These are phyloP conservation scores for Bjerkandera adusta DNA, from an alignment of 1,284 basidiomycete species.

Conservation along the genomic window DNA sequence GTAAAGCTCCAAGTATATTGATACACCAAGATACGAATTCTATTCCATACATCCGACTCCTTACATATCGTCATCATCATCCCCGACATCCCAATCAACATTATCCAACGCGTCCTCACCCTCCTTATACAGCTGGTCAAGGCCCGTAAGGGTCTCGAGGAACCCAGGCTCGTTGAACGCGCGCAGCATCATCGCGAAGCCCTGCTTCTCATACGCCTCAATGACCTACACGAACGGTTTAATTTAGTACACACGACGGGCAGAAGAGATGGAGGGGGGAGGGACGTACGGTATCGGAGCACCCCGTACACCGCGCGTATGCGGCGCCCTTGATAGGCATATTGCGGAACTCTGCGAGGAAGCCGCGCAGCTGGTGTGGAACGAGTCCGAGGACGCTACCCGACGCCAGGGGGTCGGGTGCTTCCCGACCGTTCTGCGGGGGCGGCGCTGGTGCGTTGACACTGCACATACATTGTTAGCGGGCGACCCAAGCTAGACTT, in stretches of 20 bases:
- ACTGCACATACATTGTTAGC: slow-evolving; percentile 40
- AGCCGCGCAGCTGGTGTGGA: slow-evolving; percentile 93
- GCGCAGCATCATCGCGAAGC: slow-evolving; percentile 76
- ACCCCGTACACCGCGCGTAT: slow-evolving; percentile 89
- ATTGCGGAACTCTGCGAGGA: slow-evolving; percentile 83
- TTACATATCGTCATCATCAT: slow-evolving; percentile 21
- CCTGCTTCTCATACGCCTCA: slow-evolving; percentile 69
- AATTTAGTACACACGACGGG: slow-evolving; percentile 1
- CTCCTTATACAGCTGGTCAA: slow-evolving; percentile 83
- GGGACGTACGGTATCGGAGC: slow-evolving; percentile 68
- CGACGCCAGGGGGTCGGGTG: slow-evolving; percentile 30
- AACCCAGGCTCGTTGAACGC: slow-evolving; percentile 87
- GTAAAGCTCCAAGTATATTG: no score
- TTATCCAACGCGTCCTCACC: slow-evolving; percentile 73
- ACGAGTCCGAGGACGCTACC: slow-evolving; percentile 78
- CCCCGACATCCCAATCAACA: slow-evolving; percentile 78
- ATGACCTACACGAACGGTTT: slow-evolving; percentile 54
- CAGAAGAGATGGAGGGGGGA: not conserved
- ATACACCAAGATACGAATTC: no score
- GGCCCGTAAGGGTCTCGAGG: slow-evolving; percentile 80
- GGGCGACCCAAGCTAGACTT: not conserved
- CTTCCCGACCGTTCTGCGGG: slow-evolving; percentile 37
- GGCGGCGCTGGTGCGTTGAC: slow-evolving; percentile 66
- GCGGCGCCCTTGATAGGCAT: slow-evolving; percentile 84
- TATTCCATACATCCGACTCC: no score